These are phyloP conservation scores for Xanthoceras sorbifolium DNA, from an alignment of 345 rosid species.

Conservation along the genomic window DNA sequence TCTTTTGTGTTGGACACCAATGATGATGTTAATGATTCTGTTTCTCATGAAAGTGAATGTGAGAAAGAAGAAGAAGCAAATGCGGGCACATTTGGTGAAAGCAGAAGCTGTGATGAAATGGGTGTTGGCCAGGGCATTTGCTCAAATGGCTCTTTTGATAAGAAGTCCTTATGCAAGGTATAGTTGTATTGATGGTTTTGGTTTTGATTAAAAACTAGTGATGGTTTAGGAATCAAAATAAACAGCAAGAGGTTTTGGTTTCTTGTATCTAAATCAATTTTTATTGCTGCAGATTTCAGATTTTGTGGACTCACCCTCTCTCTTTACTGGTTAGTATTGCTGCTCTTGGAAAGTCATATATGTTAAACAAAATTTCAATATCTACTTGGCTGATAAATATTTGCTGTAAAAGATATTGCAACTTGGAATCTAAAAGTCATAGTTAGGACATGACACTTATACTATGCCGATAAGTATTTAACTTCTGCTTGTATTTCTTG, in stretches of 20 bases:
- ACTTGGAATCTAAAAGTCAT: too few relatives aligned
- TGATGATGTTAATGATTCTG: conserved; percentile 35
- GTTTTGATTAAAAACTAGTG: too few relatives aligned
- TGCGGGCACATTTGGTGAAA: conserved; percentile 13
- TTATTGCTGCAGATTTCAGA: conserved; percentile 39
- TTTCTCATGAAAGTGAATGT: conserved; percentile 31
- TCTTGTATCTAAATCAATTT: conserved; percentile 2
- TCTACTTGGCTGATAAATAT: conserved; percentile 4
- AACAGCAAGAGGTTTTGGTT: too few relatives aligned
- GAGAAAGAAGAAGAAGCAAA: conserved; percentile 25
- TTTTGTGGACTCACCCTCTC: conserved; percentile 23
- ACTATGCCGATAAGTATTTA: not conserved
- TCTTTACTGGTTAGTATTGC: conserved; percentile 50
- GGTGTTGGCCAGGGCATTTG: conserved; percentile 1
- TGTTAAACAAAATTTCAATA: not conserved
- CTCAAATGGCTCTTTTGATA: conserved; percentile 17
- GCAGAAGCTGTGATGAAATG: conserved; percentile 4
- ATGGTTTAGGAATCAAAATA: too few relatives aligned
- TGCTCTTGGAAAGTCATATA: not conserved
- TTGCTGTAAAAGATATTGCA: too few relatives aligned
- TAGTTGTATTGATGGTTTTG: not conserved
- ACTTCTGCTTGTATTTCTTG: conserved; percentile 15
- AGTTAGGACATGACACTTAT: not conserved
- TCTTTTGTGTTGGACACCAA: conserved; percentile 49
- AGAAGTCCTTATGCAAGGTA: conserved; percentile 19